A percentile compares a stretch with the other conserved stretches of the same genome.
Evolutionary conservation across 805 yeast genomes (phyloP).

Genomic region (Scheffersomyces ergatensis): DNA sequence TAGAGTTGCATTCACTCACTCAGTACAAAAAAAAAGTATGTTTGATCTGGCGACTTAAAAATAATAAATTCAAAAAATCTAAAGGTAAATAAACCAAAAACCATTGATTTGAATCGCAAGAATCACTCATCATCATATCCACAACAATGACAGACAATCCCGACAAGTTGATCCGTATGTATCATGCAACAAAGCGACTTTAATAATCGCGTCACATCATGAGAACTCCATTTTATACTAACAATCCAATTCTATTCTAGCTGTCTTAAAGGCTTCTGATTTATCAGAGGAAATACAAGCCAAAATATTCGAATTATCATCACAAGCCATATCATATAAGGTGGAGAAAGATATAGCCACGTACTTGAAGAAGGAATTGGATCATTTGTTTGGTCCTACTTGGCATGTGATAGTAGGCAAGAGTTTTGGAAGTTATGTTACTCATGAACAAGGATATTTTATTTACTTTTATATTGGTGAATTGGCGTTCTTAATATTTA

Average conservation of each 20-base stretch:
- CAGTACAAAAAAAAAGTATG: too few relatives aligned
- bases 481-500: conserved; percentile 66
- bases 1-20: too few relatives aligned
- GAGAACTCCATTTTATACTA: too few relatives aligned
- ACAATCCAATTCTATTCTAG: conserved; percentile 17
- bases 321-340: conserved; percentile 41
- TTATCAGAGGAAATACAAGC: conserved; percentile 53
- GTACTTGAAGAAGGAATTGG: conserved; percentile 63
- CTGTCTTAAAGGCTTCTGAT: conserved; percentile 42
- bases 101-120: too few relatives aligned
- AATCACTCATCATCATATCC: too few relatives aligned
- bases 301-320: conserved; percentile 45
- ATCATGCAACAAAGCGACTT: too few relatives aligned
- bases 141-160: not conserved
- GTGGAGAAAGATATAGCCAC: conserved; percentile 66
- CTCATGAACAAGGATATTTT: conserved; percentile 74
- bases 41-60: too few relatives aligned
- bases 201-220: too few relatives aligned
- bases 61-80: too few relatives aligned
- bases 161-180: not conserved
- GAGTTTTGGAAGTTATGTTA: conserved; percentile 75
- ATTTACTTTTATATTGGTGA: conserved; percentile 70
- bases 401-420: conserved; percentile 85
- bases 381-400: conserved; percentile 60
- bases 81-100: too few relatives aligned